Evolutionary conservation across 2,329 filamentous ascomycete species (phyloP).

Genomic region (Alternaria triticina): DNA sequence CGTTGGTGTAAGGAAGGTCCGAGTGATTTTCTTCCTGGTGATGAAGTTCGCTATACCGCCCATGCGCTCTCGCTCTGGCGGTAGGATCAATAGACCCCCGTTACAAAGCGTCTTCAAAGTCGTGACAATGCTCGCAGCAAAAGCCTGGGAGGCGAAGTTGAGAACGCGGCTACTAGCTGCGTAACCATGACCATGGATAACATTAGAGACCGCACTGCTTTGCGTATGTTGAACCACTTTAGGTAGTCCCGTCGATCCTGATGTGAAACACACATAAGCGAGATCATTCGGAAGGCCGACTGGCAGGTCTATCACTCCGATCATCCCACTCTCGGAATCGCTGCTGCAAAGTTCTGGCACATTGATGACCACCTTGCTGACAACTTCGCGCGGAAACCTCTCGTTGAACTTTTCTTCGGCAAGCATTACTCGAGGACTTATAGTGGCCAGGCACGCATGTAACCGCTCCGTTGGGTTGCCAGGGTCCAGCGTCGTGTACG

Average conservation of each 20-base stretch:
- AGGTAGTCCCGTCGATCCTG: conserved; percentile 53
- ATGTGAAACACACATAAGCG: conserved; percentile 55
- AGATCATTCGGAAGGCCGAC: conserved; percentile 4
- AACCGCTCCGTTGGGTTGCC: conserved; percentile 2
- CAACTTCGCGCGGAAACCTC: not conserved
- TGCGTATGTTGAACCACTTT: conserved; percentile 49
- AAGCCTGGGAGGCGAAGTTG: conserved; percentile 6
- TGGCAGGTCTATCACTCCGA: not conserved
- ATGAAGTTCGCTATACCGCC: conserved; percentile 8
- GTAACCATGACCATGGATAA: conserved; percentile 2
- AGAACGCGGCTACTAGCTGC: not conserved
- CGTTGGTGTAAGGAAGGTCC: conserved; percentile 4
- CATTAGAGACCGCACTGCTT: conserved; percentile 5
- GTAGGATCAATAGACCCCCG: conserved; percentile 1
- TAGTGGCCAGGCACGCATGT: not conserved
- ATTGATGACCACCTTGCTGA: not conserved
- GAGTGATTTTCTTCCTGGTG: conserved; percentile 1
- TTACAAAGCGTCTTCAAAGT: conserved; percentile 5
- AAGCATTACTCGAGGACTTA: not conserved
- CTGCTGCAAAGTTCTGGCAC: not conserved
- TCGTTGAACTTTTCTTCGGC: not conserved
- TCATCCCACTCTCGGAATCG: not conserved
- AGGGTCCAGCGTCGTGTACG: conserved; percentile 2
- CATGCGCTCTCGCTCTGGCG: conserved; percentile 8
- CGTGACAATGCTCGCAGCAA: conserved; percentile 3